Base-by-base conservation (phyloP, 768 basidiomycete genomes). In the Lanmaoa rubissima region DNA sequence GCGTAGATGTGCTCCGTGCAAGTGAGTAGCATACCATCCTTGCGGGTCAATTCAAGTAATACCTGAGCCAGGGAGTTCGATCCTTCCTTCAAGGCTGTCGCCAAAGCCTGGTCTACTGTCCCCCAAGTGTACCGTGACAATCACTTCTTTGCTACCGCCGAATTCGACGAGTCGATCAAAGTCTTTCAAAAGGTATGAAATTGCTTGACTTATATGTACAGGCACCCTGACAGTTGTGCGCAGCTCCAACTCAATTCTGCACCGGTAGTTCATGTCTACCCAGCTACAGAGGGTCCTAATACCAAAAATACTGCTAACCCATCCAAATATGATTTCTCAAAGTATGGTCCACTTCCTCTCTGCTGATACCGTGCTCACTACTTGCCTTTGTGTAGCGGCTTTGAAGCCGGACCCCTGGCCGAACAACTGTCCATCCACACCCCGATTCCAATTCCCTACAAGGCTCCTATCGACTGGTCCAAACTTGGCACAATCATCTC, bases 1-100 rank as follows among this genome's bases (percentile, higher is more conserved):
- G n/a, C n/a, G n/a, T n/a, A n/a, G n/a, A n/a, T n/a, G n/a, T 71
- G 72, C 70, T n/a, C 96, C 95, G 45, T 99, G 97, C 89, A 88
- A 78, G 95, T 92, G 64, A 74, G 91, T 81, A 2, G 11, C 26
- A 17, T 34, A 14, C 5, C 53, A 10, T 21, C 48, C 44, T 39
- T 38, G 5, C 19, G 0, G 7, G 4, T 3, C 19, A 11, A 11
- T 9, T 14, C 34, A 21, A 36, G 5, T 51, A n/a, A 57, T 13
- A 1, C 38, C 16, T n/a, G 14, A 12, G 24, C 48, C 70, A 96
- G 94, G 70, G 83, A 90, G 63, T 96, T 98, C 67, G 83, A 90
- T 48, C 93, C 95, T 8, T 78, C 86, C 6, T 97, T 86, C 82
- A 79, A 79, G n/a, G 75, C 84, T 4, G 87, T 96, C 13, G 89